Evolutionary conservation across 129 eudicot genomes (phyloP).

Genomic region (Chrysanthemum seticuspe): DNA sequence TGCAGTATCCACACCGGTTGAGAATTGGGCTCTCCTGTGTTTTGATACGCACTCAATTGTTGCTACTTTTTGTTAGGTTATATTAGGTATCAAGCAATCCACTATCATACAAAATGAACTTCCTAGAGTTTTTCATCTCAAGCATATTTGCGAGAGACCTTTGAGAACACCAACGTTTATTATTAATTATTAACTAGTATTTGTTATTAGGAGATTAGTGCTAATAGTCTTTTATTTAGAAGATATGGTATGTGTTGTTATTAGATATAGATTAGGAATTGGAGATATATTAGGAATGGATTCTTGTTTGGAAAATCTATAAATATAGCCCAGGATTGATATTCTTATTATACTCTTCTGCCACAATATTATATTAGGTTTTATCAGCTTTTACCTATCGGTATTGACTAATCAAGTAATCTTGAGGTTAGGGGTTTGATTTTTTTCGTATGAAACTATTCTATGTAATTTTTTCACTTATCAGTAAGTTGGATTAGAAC

Average conservation of each 20-base stretch:
- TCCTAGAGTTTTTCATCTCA: too few relatives aligned
- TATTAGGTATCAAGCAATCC: neutral
- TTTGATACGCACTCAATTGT: neutral
- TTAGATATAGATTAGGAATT: neutral
- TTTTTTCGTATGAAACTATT: too few relatives aligned
- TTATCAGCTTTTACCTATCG: too few relatives aligned
- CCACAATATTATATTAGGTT: too few relatives aligned
- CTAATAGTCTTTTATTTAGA: neutral
- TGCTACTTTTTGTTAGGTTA: neutral
- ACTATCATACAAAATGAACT: slow-evolving; percentile 4
- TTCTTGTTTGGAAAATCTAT: neutral
- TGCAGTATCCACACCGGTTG: neutral
- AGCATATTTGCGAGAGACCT: too few relatives aligned
- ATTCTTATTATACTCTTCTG: neutral
- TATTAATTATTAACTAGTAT: neutral
- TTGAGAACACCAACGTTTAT: too few relatives aligned
- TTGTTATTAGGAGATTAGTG: neutral
- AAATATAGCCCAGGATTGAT: neutral
- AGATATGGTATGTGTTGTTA: neutral
- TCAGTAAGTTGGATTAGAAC: too few relatives aligned
- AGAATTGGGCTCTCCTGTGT: neutral
- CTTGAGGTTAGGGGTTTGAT: too few relatives aligned
- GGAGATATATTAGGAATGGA: neutral
- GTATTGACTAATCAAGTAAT: too few relatives aligned
- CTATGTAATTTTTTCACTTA: too few relatives aligned